Evolutionary conservation across 1,284 basidiomycete species (phyloP).

Genomic region (Austroboletus olivaceoglutinosus): DNA sequence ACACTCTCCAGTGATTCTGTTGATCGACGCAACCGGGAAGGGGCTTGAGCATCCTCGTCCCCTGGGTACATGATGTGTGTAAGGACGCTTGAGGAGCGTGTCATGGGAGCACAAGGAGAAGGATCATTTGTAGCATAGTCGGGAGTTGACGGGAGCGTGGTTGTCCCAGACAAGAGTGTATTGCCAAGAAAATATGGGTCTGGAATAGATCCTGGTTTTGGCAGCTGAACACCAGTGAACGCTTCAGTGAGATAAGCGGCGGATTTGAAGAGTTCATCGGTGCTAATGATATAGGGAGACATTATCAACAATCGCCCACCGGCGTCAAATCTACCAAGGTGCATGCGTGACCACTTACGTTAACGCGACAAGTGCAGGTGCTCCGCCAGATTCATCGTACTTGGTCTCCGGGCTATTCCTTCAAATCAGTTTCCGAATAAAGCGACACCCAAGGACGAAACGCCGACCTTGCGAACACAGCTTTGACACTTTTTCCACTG

Average conservation of each 20-base stretch:
- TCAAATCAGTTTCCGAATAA: constrained; percentile 3
- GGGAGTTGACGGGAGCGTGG: background rate
- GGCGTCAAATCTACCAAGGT: background rate
- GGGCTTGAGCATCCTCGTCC: background rate
- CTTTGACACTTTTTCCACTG: constrained; percentile 50
- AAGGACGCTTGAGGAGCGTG: constrained; percentile 23
- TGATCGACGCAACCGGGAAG: background rate
- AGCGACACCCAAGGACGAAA: background rate
- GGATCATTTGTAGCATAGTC: constrained; percentile 12
- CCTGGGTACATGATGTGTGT: constrained; percentile 17
- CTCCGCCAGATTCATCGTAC: constrained; percentile 59
- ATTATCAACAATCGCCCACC: constrained; percentile 6
- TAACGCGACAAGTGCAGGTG: constrained; percentile 64
- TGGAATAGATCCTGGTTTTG: constrained; percentile 25
- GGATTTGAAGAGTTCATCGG: constrained; percentile 71
- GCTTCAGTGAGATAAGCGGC: constrained; percentile 68
- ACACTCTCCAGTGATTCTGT: background rate
- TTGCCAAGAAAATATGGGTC: constrained; percentile 21
- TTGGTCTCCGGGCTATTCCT: constrained; percentile 50
- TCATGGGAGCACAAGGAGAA: constrained; percentile 5
- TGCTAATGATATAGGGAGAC: constrained; percentile 36
- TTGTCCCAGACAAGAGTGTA: background rate
- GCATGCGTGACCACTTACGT: constrained; percentile 55
- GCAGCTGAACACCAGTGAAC: constrained; percentile 34
- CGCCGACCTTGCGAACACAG: constrained; percentile 34